Percentiles rank a stretch among this genome's conserved stretches.
Evolutionary conservation across 192 early-diverging fungal genomes (phyloP).

Genomic region (Funneliformis mosseae): DNA sequence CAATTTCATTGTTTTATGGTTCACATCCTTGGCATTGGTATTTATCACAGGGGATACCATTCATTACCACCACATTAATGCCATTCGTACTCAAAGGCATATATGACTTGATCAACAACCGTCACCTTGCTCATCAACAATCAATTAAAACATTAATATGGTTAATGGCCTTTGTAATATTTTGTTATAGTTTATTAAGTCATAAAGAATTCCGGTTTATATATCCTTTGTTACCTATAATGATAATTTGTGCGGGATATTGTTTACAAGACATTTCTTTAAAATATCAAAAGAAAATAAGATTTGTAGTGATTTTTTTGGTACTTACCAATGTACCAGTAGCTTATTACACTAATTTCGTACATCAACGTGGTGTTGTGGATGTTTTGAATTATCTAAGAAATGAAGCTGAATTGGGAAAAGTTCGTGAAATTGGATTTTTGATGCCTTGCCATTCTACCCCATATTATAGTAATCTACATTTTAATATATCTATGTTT

Average conservation of each 20-base stretch:
- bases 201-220: conserved; percentile 98
- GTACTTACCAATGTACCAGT: conserved; percentile 68
- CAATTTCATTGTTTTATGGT: conserved; percentile 89
- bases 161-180: conserved; percentile 53
- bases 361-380: conserved; percentile 93
- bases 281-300: conserved; percentile 6
- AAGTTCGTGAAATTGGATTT: conserved; percentile 60
- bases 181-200: conserved; percentile 72
- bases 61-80: conserved; percentile 75
- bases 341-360: conserved; percentile 68
- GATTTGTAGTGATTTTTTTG: conserved; percentile 44
- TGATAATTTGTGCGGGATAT: conserved; percentile 52
- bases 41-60: conserved; percentile 76
- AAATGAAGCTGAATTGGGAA: conserved; percentile 38
- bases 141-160: conserved; percentile 32
- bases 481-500: conserved; percentile 67
- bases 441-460: conserved; percentile 99
- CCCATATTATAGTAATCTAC: conserved; percentile 87
- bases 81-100: conserved; percentile 65
- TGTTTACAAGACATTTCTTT: conserved; percentile 35
- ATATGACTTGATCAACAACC: conserved; percentile 35
- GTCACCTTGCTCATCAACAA: conserved; percentile 27
- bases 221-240: conserved; percentile 79
- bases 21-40: conserved; percentile 93
- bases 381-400: conserved; percentile 82